Evolutionary conservation across 176 grass and related monocot species (phyloP), one percentile per base, ranked within the genome.

Genomic region (Chrysopogon serrulatus): DNA sequence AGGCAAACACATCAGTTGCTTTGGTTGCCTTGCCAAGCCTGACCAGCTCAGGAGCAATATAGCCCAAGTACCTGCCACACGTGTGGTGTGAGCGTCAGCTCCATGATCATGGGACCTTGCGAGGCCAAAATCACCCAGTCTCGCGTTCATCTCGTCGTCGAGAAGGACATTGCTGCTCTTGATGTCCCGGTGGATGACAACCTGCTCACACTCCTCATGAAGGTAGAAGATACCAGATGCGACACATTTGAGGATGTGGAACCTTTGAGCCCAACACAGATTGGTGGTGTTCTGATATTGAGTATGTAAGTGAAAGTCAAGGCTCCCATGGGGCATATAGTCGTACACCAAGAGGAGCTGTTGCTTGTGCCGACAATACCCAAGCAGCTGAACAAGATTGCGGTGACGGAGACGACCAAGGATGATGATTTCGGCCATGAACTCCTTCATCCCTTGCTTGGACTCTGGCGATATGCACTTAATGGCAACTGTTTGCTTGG

Each of bases 51-150:
- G 71, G 71, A 2, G 44, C 44, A 33, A 74, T 74, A 4, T 74
- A 74, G 0, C 71, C 44, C 17, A 74, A 0, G 71, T 74, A 3
- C 71, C 71, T 23, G 71, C 71, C 71, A 74, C 10, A 5, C 4
- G 16, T 13, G 71, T 74, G 17, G 71, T 74, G 44, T 74, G 44
- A 31, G 71, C 71, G 5, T 74, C 71, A 10, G 16, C 71, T 51
- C 71, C 71, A 33, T 74, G 71, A 51, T 74, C 71, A 33, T 74
- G 71, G 2, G 44, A 51, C 28, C 71, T 74, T 21, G 71, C 71
- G 5, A 74, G 71, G 16, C 71, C 71, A 1, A 74, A 74, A 51
- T 74, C 71, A 1, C 71, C 71, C 1, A 74, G 17, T 15, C 71
- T 74, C 3, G 71, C 44, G 13, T 74, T 74, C 71, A 74, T 74